phyloP scores from a whole-genome alignment of 352 stramenopile genomes.

The Globisporangium paroecandrum region DNA sequence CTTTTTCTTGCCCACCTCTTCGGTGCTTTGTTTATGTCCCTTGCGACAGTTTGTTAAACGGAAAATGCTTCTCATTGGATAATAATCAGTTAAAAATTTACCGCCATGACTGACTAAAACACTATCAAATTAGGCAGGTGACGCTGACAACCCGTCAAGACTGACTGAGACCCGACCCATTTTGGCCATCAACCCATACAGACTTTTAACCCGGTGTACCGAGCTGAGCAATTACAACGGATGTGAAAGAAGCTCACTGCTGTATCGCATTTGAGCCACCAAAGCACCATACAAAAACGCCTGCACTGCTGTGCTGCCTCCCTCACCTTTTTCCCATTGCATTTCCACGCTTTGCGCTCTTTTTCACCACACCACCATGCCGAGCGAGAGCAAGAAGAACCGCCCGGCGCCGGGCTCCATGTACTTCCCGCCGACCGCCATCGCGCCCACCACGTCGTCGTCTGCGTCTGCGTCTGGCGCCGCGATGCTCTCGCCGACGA shows the following conservation, averaged over 20 bases:
- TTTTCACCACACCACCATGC: slow-evolving; percentile 15
- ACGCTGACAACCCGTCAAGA: too few species aligned
- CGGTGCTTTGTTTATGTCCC: not conserved
- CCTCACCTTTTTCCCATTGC: not conserved
- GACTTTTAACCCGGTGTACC: too few species aligned
- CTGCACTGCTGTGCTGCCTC: not conserved
- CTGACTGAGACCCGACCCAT: not conserved
- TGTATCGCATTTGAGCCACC: not conserved
- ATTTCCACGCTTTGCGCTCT: not conserved
- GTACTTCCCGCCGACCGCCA: slow-evolving; percentile 35
- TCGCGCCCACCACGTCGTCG: slow-evolving; percentile 14
- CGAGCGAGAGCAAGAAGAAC: slow-evolving; percentile 39
- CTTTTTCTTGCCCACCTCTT: not conserved
- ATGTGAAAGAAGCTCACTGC: not conserved
- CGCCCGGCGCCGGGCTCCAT: slow-evolving; percentile 37
- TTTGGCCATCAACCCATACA: not conserved
- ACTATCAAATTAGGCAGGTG: too few species aligned
- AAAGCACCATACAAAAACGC: not conserved
- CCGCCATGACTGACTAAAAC: not conserved
- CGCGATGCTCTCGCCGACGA: slow-evolving; percentile 9
- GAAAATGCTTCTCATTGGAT: not conserved
- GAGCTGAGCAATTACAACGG: too few species aligned
- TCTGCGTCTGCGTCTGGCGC: not conserved
- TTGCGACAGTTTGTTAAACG: slow-evolving; percentile 2
- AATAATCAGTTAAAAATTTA: not conserved